Evolutionary conservation across 129 eudicot species (phyloP), one percentile per base, ranked within the genome.

Genomic region (Solidago caesia): DNA sequence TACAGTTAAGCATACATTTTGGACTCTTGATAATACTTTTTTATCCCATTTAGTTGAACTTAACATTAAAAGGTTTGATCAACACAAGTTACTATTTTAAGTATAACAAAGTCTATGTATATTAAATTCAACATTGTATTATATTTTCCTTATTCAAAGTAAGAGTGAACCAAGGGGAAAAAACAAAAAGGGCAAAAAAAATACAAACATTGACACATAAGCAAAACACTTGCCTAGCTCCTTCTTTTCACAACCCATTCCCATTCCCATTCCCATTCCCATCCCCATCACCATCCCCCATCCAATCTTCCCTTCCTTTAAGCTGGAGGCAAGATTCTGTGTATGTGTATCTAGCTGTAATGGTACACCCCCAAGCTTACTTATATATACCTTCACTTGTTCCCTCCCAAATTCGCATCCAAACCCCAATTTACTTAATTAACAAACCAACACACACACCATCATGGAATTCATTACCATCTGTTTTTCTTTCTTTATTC

Each of bases 271-370:
- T 15, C 43, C 70, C 25, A 33, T 7, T 12, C 66, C 74, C 74
- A 76, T 45, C 57, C 52, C 75, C 64, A 58, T 25, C 64, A 60
- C 81, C 70, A 74, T 61, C 77, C 64, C 76, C 69, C 21, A 14
- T 44, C 70, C 53, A 64, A 79, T 56, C 67, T 44, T 27, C 45
- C 77, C 69, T 42, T 9, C 10, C 57, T 68, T 6, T 92, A 85
- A 89, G 96, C 97, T 89, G 94, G 89, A 84, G 87, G 16, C 68
- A 81, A 79, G 93, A 89, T 89, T 87, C 96, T 87, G 82, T 89
- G 81, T 83, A 83, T 74, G 87, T 82, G 77, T 67, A 67, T 84
- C 79, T 80, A 89, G 91, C 89, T 92, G 91, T 80, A 84, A 80
- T 61, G 59, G 89, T 68, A 71, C 64, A 82, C 67, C 78, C 76